Percentiles rank a stretch among this genome's conserved stretches.
These are phyloP conservation scores for Pseudogymnoascus sp. DNA, from an alignment of 2,329 filamentous ascomycete species.

Conservation along the genomic window DNA sequence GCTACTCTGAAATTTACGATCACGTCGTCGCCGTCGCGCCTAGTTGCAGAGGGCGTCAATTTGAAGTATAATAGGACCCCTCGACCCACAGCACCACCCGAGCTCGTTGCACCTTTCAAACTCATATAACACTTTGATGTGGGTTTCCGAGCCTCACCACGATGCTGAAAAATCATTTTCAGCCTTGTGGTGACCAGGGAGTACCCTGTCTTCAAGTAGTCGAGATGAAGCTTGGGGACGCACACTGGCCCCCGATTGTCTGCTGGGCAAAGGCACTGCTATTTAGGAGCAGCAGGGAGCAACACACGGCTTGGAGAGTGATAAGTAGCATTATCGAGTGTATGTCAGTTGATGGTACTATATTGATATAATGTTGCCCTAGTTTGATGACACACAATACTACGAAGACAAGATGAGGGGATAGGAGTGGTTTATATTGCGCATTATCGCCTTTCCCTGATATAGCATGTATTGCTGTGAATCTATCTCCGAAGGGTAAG, in stretches of 20 bases:
- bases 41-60: slow-evolving; percentile 13
- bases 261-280: neutral
- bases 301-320: neutral
- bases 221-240: neutral
- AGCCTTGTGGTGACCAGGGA: slow-evolving; percentile 6
- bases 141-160: slow-evolving; percentile 16
- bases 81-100: too few relatives aligned
- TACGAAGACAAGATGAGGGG: neutral
- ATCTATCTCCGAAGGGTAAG: neutral
- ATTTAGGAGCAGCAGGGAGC: neutral
- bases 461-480: neutral
- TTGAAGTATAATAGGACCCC: slow-evolving; percentile 1
- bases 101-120: neutral
- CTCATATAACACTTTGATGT: slow-evolving; percentile 17
- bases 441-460: neutral
- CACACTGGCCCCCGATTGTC: neutral
- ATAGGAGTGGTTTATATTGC: neutral
- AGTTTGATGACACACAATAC: neutral
- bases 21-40: slow-evolving; percentile 12
- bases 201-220: neutral
- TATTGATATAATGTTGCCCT: neutral
- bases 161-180: slow-evolving; percentile 15
- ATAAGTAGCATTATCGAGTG: neutral
- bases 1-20: slow-evolving; percentile 15
- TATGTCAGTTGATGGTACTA: neutral